Evolutionary conservation across 345 rosid genomes (phyloP).

Genomic region (Ailanthus altissimus): DNA sequence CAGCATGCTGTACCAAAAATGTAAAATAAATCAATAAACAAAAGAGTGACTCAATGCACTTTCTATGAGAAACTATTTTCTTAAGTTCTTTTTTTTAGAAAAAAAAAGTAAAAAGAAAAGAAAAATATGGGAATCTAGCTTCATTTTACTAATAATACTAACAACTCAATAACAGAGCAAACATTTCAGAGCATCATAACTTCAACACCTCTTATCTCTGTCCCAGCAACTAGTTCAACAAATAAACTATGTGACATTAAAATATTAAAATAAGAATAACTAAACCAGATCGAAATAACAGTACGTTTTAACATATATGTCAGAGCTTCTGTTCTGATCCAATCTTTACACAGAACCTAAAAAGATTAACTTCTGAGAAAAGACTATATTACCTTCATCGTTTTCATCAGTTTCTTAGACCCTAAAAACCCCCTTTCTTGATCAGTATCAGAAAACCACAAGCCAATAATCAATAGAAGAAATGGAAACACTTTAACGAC

Average conservation of each 20-base stretch:
- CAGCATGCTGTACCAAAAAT: not conserved
- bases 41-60: not conserved
- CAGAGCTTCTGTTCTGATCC: conserved; percentile 29
- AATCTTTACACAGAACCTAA: conserved; percentile 10
- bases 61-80: not conserved
- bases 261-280: not conserved
- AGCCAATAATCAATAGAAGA: not conserved
- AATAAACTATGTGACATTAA: not conserved
- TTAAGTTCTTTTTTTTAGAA: not conserved
- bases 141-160: not conserved
- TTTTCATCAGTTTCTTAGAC: conserved; percentile 28
- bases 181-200: conserved; percentile 11
- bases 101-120: not conserved
- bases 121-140: not conserved
- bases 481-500: not conserved
- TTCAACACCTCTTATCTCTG: not conserved
- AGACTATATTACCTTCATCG: conserved; percentile 32
- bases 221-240: not conserved
- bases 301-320: not conserved
- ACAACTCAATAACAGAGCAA: not conserved
- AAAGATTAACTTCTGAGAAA: conserved; percentile 12
- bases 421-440: conserved; percentile 10
- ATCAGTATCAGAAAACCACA: not conserved
- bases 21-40: not conserved
- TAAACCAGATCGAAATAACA: not conserved